Conservation (phyloP, 2,329 filamentous ascomycete genomes). For the Pseudogymnoascus sp. region DNA sequence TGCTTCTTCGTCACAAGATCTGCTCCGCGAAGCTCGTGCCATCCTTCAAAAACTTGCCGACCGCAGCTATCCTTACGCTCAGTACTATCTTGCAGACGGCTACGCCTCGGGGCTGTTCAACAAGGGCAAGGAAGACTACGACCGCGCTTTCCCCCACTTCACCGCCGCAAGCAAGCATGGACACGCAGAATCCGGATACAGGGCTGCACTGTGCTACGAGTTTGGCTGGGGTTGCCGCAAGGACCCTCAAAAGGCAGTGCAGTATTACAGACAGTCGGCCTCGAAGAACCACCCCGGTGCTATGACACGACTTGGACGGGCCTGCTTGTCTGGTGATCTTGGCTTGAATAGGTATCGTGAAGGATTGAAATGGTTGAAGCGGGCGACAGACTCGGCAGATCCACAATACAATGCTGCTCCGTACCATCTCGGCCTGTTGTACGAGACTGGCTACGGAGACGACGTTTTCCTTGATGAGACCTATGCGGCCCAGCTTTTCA, state of each 20-base stretch:
- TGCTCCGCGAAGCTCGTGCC: slow-evolving; percentile 78
- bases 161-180: slow-evolving; percentile 92
- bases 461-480: slow-evolving; percentile 86
- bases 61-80: slow-evolving; percentile 88
- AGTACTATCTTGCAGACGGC: slow-evolving; percentile 94
- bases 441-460: slow-evolving; percentile 88
- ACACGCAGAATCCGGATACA: slow-evolving; percentile 91
- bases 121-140: slow-evolving; percentile 88
- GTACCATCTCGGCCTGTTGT: slow-evolving; percentile 80
- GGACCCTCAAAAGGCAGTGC: slow-evolving; percentile 83
- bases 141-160: slow-evolving; percentile 86
- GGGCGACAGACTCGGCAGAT: slow-evolving; percentile 84
- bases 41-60: slow-evolving; percentile 83
- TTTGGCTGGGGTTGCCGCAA: slow-evolving; percentile 95
- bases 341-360: slow-evolving; percentile 80
- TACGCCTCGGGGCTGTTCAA: slow-evolving; percentile 91
- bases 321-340: slow-evolving; percentile 82
- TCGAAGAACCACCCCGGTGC: slow-evolving; percentile 93
- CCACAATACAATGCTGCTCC: slow-evolving; percentile 86
- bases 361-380: slow-evolving; percentile 92
- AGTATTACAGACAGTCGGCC: slow-evolving; percentile 84
- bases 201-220: slow-evolving; percentile 90
- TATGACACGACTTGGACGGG: slow-evolving; percentile 84
- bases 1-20: slow-evolving; percentile 51
- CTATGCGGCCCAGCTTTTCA: slow-evolving; percentile 90